A percentile compares a stretch with the other conserved stretches of the same genome.
Conservation (phyloP, 2,329 filamentous ascomycete species). For the Tolypocladium paradoxum region DNA sequence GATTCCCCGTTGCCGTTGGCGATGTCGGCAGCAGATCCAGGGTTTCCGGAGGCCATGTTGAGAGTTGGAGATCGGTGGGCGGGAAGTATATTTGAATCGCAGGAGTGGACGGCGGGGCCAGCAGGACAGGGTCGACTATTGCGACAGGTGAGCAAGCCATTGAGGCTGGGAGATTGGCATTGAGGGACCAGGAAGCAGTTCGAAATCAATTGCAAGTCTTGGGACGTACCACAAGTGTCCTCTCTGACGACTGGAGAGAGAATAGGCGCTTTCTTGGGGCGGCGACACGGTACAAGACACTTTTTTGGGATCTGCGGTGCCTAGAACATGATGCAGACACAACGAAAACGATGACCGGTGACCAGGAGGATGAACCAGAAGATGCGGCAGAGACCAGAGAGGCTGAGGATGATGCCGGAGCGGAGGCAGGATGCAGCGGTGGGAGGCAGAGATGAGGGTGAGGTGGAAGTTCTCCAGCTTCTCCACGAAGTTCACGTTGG, state of each 20-base stretch:
- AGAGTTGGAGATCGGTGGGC: background rate
- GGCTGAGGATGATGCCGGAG: constrained; percentile 13
- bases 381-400: constrained; percentile 21
- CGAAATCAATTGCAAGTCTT: background rate
- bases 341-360: constrained; percentile 23
- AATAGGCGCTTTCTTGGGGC: background rate
- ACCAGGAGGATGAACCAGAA: constrained; percentile 30
- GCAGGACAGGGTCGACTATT: background rate
- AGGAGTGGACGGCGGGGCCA: background rate
- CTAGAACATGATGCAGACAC: constrained; percentile 29
- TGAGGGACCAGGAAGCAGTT: too few species aligned
- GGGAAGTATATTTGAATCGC: background rate
- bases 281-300: background rate
- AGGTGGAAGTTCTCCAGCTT: constrained; percentile 30
- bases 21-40: constrained; percentile 19
- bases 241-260: background rate
- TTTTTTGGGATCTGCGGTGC: constrained; percentile 14
- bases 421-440: constrained; percentile 13
- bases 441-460: constrained; percentile 23
- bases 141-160: background rate
- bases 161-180: background rate
- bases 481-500: constrained; percentile 15
- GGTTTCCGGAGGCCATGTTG: constrained; percentile 30
- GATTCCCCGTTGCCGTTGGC: constrained; percentile 33
- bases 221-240: background rate